Percentiles rank a stretch among this genome's conserved stretches.
Evolutionary conservation across 164 flowering plant species (phyloP).

Genomic region (Annona cherimola): DNA sequence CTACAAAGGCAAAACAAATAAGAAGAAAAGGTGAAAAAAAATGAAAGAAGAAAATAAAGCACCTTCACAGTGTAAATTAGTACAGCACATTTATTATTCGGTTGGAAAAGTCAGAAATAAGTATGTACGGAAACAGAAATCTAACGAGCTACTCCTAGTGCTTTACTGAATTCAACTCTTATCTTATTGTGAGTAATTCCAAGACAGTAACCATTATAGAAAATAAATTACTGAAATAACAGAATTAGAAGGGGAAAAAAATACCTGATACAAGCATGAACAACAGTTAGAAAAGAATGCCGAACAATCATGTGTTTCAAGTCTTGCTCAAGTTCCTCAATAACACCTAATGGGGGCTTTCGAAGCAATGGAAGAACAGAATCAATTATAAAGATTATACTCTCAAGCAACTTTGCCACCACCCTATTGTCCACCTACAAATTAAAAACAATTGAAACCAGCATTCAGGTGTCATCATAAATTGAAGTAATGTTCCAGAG

Average conservation of each 20-base stretch:
- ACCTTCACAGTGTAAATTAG: too few relatives aligned
- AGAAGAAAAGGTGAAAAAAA: too few relatives aligned
- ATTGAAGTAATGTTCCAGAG: too few relatives aligned
- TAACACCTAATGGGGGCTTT: slow-evolving; percentile 62
- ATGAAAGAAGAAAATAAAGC: too few relatives aligned
- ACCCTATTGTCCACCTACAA: slow-evolving; percentile 73
- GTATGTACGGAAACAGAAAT: too few relatives aligned
- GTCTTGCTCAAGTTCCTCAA: slow-evolving; percentile 93
- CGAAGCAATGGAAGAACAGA: slow-evolving; percentile 76
- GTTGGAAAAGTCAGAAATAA: too few relatives aligned
- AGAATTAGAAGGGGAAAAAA: slow-evolving; percentile 1
- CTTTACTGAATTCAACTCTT: too few relatives aligned
- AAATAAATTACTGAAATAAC: not conserved
- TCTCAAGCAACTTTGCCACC: slow-evolving; percentile 77
- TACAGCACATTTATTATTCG: too few relatives aligned
- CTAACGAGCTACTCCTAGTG: too few relatives aligned
- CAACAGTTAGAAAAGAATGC: slow-evolving; percentile 91
- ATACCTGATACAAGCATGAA: slow-evolving; percentile 97
- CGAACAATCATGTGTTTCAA: slow-evolving; percentile 89
- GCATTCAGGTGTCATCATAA: not conserved
- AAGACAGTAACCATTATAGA: not conserved
- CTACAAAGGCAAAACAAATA: too few relatives aligned
- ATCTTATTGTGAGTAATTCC: too few relatives aligned
- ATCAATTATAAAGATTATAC: slow-evolving; percentile 84
- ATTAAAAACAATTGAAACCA: slow-evolving; percentile 18